phyloP scores from a whole-genome alignment of 1,284 basidiomycete genomes.

The Rhodotorula glutinis region DNA sequence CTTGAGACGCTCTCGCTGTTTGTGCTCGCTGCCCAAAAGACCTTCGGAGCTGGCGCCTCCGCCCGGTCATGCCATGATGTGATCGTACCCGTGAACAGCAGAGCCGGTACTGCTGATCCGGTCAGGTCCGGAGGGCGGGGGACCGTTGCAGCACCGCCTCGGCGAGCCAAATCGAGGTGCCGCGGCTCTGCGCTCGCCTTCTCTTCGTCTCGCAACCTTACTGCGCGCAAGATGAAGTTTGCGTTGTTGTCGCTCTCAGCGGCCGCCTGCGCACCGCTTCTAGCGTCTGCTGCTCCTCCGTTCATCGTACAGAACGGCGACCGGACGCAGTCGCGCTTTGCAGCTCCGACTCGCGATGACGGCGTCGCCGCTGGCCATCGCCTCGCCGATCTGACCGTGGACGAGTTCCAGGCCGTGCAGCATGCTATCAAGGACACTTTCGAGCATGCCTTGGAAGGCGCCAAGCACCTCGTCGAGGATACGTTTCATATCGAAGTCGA shows the following conservation, averaged over 20 bases:
- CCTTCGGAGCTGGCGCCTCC: background rate
- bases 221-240: background rate
- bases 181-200: background rate
- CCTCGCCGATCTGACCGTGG: constrained; percentile 9
- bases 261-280: background rate
- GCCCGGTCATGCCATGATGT: no score
- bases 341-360: background rate
- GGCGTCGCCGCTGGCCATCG: background rate
- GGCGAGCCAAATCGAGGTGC: background rate
- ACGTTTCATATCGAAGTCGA: background rate
- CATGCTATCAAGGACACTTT: constrained; percentile 2
- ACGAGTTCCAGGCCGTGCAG: constrained; percentile 27
- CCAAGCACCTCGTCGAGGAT: background rate
- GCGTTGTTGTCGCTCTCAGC: background rate
- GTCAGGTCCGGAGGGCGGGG: no score
- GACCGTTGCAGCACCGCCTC: background rate
- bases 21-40: background rate
- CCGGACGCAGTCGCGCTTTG: background rate
- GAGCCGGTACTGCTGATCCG: no score
- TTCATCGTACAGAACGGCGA: constrained; percentile 15
- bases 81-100: no score
- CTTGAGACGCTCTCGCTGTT: background rate
- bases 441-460: constrained; percentile 7
- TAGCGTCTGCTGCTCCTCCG: constrained; percentile 4
- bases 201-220: background rate